These are phyloP conservation scores for Coleophoma eucalyptorum DNA, from an alignment of 2,329 filamentous ascomycete species.

Conservation along the genomic window DNA sequence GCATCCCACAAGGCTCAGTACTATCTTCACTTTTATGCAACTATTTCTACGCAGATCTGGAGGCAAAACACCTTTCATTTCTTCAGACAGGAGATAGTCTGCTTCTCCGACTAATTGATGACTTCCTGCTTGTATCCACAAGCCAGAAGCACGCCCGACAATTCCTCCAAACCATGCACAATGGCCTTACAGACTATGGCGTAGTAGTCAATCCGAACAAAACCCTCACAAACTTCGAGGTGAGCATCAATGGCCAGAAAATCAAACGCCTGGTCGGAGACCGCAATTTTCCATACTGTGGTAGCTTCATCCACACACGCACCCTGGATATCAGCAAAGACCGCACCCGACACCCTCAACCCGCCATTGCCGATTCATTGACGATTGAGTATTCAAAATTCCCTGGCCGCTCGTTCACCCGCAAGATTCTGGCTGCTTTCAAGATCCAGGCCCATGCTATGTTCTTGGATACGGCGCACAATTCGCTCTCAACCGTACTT, in stretches of 20 bases:
- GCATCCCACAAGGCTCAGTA: constrained; percentile 91
- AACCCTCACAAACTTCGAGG: constrained; percentile 79
- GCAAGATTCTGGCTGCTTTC: constrained; percentile 74
- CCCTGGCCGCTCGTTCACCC: constrained; percentile 75
- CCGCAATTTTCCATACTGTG: constrained; percentile 81
- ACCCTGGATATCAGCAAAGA: constrained; percentile 75
- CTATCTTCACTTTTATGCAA: constrained; percentile 86
- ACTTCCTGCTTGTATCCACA: constrained; percentile 85
- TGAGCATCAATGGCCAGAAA: constrained; percentile 47
- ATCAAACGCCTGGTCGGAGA: constrained; percentile 45
- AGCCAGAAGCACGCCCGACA: constrained; percentile 59
- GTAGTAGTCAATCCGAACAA: constrained; percentile 74
- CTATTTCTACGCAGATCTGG: constrained; percentile 91
- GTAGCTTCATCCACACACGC: constrained; percentile 68
- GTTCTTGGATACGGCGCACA: constrained; percentile 78
- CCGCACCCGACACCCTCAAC: constrained; percentile 33
- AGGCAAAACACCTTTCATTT: constrained; percentile 66
- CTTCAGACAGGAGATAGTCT: constrained; percentile 55
- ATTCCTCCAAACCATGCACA: constrained; percentile 80
- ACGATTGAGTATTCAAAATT: constrained; percentile 72
- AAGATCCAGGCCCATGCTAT: constrained; percentile 82
- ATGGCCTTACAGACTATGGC: constrained; percentile 74
- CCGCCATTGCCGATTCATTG: constrained; percentile 63
- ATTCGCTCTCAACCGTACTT: constrained; percentile 64
- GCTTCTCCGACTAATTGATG: constrained; percentile 81